Base-by-base conservation (phyloP, 2,329 filamentous ascomycete species). In the Curvularia lunata region DNA sequence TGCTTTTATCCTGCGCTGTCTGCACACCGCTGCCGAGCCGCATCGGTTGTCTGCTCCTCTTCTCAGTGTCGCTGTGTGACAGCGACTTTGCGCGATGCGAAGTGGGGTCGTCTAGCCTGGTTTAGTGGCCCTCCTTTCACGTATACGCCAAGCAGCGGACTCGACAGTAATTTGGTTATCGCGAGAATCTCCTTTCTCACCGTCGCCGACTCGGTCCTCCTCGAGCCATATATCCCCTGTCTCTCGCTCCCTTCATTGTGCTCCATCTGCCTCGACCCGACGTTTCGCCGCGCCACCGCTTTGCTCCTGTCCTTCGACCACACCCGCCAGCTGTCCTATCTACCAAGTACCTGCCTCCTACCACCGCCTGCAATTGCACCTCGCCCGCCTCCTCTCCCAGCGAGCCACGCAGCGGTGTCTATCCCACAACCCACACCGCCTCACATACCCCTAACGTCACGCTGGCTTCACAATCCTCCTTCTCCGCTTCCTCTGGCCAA, bases 401-500 rank as follows among this genome's bases (percentile, higher is more conserved):
- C 64, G 65, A 69, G 60, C 66, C 67, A 70, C 69, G 64, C 66
- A 63, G 56, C 56, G 47, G 54, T 63, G 56, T 60, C 54, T 48
- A 46, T 58, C 47, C 42, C 59, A 56, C 59, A 70, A 69, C 68
- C 67, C 65, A 63, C 58, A 61, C 68, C 65, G 52, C 62, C 65
- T 55, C 65, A 51, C 61, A 64, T 53, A 48, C 57, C 48, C 56
- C 60, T 58, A 55, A 69, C 67, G 66, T 75, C 75, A 72, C 69
- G 71, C 68, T 78, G 75, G 75, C 75, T 72, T 74, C 75, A 55
- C 69, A 71, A 62, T 69, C 68, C 42, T 74, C 74, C 58, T 74
- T 74, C 58, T 69, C 72, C 67, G 70, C 72, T 69, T 68, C 70
- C 52, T 28, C 71, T 69, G 73, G 72, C 67, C 74, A 77, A 71